These are phyloP conservation scores for Paramecium tetraurelia DNA, from an alignment of 73 alveolate species.

Conservation along the genomic window DNA sequence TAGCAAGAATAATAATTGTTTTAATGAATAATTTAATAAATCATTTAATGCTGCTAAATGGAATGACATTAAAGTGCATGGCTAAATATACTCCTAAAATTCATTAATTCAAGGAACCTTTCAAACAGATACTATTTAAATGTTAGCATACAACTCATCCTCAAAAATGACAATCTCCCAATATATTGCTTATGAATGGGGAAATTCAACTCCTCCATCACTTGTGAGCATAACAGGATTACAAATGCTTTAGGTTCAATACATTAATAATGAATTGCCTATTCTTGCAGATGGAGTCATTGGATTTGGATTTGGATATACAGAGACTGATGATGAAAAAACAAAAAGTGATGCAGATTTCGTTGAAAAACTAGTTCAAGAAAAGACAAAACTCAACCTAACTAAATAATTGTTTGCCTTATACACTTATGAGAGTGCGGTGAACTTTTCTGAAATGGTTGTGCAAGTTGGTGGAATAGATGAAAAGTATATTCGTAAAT, in stretches of 20 bases:
- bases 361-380: not conserved
- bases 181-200: not conserved
- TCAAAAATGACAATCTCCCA: not conserved
- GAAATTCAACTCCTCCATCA: not conserved
- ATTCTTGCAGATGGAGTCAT: slow-evolving; percentile 21
- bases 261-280: not conserved
- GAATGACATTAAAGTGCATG: not conserved
- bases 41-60: not conserved
- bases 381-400: not conserved
- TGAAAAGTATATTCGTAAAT: not conserved
- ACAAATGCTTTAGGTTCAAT: not conserved
- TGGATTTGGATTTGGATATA: slow-evolving; percentile 42
- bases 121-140: not conserved
- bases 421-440: not conserved
- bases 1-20: not conserved
- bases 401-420: slow-evolving; percentile 33
- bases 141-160: not conserved
- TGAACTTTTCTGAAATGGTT: not conserved
- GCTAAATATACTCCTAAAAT: not conserved
- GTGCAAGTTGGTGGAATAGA: slow-evolving; percentile 23
- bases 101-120: not conserved
- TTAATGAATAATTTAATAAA: not conserved
- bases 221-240: not conserved
- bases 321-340: not conserved
- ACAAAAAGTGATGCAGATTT: not conserved